Conservation (phyloP, 257 asterid species). For the Thymus quinquecostatus region DNA sequence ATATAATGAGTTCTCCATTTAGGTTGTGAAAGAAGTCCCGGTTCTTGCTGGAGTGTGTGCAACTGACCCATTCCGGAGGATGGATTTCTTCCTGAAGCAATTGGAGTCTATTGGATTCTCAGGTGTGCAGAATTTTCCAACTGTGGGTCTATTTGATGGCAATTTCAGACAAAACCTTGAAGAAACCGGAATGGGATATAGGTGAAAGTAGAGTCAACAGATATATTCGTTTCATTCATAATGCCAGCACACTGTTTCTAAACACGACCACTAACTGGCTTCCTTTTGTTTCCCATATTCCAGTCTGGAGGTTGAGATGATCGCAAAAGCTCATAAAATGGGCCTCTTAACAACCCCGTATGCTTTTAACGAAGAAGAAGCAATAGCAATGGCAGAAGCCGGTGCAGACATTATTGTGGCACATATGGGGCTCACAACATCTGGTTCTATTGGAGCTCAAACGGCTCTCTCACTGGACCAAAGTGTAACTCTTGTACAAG, state of each 20-base stretch:
- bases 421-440: slow-evolving; percentile 97
- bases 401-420: slow-evolving; percentile 98
- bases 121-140: slow-evolving; percentile 97
- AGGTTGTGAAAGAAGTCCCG: slow-evolving; percentile 91
- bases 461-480: slow-evolving; percentile 81
- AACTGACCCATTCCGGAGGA: slow-evolving; percentile 93
- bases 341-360: slow-evolving; percentile 97
- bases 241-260: slow-evolving; percentile 13
- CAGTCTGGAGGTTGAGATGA: slow-evolving; percentile 98
- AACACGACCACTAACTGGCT: neutral
- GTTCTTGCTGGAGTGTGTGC: slow-evolving; percentile 99
- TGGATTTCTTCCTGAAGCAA: slow-evolving; percentile 91
- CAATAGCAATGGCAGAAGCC: slow-evolving; percentile 83
- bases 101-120: slow-evolving; percentile 88
- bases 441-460: slow-evolving; percentile 94
- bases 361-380: slow-evolving; percentile 90
- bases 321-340: slow-evolving; percentile 84
- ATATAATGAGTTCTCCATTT: slow-evolving; percentile 23
- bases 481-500: slow-evolving; percentile 84
- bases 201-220: slow-evolving; percentile 37
- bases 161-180: slow-evolving; percentile 90
- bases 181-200: slow-evolving; percentile 98
- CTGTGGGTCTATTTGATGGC: slow-evolving; percentile 95
- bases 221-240: slow-evolving; percentile 1
- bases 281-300: slow-evolving; percentile 25